A percentile compares a stretch with the other conserved stretches of the same genome.
Conservation (phyloP, 257 asterid species). For the Nicotiana tabacum region DNA sequence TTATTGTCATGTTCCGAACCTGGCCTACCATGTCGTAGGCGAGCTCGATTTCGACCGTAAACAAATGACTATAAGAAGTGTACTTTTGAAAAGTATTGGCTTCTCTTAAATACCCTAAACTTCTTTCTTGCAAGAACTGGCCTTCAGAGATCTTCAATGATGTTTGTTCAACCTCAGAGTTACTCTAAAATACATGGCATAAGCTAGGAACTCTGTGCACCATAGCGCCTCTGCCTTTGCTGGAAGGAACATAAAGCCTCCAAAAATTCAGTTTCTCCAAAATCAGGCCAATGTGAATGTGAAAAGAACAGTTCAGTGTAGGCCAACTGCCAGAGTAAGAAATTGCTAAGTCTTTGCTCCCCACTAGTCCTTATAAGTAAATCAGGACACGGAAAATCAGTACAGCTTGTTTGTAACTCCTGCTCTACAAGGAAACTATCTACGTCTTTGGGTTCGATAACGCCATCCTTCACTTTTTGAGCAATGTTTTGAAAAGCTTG, state of each 20-base stretch:
- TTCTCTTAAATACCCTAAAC: background rate
- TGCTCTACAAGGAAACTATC: conserved; percentile 31
- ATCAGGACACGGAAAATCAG: conserved; percentile 47
- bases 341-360: conserved; percentile 60
- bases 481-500: conserved; percentile 46
- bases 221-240: conserved; percentile 53
- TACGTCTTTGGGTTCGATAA: conserved; percentile 42
- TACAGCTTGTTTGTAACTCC: conserved; percentile 49
- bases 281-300: conserved; percentile 55
- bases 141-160: background rate
- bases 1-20: no score
- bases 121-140: background rate
- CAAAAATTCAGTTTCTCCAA: conserved; percentile 47
- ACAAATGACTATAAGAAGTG: background rate
- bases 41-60: no score
- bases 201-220: conserved; percentile 18
- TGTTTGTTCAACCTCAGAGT: background rate
- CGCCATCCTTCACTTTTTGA: conserved; percentile 48
- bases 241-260: conserved; percentile 53
- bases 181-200: background rate
- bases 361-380: conserved; percentile 66
- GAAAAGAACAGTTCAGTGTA: conserved; percentile 50
- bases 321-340: conserved; percentile 70
- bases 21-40: no score
- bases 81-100: background rate